These are phyloP conservation scores for Scedosporium minutisporum DNA, from an alignment of 2,329 filamentous ascomycete species.

Conservation along the genomic window DNA sequence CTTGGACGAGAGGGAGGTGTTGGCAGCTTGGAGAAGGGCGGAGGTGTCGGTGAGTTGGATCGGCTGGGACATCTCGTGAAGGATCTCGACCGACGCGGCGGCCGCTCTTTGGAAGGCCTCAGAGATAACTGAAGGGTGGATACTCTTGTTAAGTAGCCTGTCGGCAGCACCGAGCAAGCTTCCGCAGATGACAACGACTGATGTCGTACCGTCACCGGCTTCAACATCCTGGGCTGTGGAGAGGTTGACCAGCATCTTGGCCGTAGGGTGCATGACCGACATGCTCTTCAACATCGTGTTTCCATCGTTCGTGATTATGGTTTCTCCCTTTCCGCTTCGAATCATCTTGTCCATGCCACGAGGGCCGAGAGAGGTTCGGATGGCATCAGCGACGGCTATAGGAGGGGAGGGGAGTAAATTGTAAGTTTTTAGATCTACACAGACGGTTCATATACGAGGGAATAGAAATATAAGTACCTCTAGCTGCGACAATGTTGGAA, in stretches of 20 bases:
- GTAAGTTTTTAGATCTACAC: background rate
- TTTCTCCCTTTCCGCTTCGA: constrained; percentile 89
- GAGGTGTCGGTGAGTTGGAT: constrained; percentile 81
- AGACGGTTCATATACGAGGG: background rate
- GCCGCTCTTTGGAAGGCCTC: constrained; percentile 96
- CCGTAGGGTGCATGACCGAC: constrained; percentile 98
- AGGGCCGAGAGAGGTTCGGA: constrained; percentile 90
- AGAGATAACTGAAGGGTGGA: constrained; percentile 95
- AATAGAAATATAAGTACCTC: constrained; percentile 51
- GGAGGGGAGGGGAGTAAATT: constrained; percentile 10
- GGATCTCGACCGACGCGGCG: constrained; percentile 74
- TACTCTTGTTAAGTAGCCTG: constrained; percentile 79
- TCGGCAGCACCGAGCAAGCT: constrained; percentile 91
- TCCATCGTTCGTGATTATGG: constrained; percentile 98
- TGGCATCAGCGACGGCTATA: constrained; percentile 89
- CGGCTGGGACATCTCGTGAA: constrained; percentile 92
- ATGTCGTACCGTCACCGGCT: constrained; percentile 95
- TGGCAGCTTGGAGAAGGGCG: constrained; percentile 89
- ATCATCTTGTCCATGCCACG: constrained; percentile 99
- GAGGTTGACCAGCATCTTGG: constrained; percentile 97
- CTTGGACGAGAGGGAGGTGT: constrained; percentile 94
- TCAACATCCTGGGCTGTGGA: constrained; percentile 97
- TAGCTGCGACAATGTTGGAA: constrained; percentile 92
- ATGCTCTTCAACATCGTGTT: constrained; percentile 99
- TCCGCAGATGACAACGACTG: constrained; percentile 94